A percentile compares a stretch with the other conserved stretches of the same genome.
Conservation (phyloP, 2,329 filamentous ascomycete species). For the Diaporthe sp. region DNA sequence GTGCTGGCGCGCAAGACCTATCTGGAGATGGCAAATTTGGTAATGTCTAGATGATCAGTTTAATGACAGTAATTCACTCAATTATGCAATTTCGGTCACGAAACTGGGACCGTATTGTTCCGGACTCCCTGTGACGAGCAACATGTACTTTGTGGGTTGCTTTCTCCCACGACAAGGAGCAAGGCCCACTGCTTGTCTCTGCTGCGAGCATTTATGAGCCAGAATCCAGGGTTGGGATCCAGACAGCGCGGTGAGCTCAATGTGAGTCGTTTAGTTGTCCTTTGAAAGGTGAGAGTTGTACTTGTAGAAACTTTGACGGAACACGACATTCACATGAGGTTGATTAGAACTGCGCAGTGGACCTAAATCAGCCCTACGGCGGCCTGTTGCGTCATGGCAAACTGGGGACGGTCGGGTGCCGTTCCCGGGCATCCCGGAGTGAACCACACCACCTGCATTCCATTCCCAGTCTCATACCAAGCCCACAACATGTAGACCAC, state of each 20-base stretch:
- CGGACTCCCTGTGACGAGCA: neutral
- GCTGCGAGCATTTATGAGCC: too few species aligned
- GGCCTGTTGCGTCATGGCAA: neutral
- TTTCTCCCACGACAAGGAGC: too few species aligned
- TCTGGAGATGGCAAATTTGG: neutral
- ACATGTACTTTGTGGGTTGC: neutral
- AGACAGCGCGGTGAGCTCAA: neutral
- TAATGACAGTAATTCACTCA: neutral
- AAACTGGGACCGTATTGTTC: neutral
- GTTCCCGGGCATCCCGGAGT: slow-evolving; percentile 1
- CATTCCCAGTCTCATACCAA: neutral
- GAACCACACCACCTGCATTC: neutral
- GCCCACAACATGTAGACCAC: neutral
- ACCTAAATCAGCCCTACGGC: slow-evolving; percentile 4
- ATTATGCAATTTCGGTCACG: neutral
- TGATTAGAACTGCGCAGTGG: neutral
- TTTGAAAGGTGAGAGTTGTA: neutral
- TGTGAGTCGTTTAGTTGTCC: neutral
- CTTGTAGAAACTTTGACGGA: neutral
- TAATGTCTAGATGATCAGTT: neutral
- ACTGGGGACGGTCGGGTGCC: too few species aligned
- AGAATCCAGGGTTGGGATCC: neutral
- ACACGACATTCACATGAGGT: neutral
- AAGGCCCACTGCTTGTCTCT: too few species aligned
- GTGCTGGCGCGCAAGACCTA: neutral